Percentiles rank a stretch among this genome's conserved stretches.
Conservation (phyloP, 148 eudicot species). For the Rhododendron mucronatum region DNA sequence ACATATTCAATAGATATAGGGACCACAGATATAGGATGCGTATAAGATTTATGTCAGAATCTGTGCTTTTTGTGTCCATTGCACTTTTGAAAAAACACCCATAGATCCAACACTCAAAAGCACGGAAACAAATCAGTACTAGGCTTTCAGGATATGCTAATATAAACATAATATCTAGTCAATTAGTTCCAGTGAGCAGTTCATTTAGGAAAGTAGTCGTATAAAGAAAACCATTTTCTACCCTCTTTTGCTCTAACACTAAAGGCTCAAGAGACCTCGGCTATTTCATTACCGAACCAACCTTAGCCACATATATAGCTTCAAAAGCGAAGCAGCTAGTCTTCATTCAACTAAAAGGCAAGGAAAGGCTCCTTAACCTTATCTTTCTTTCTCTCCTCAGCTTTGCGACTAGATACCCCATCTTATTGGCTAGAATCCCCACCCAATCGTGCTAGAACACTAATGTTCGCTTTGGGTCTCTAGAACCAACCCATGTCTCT, state of each 20-base stretch:
- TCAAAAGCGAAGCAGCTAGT: not conserved
- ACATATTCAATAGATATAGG: not conserved
- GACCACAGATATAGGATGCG: not conserved
- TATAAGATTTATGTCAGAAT: not conserved
- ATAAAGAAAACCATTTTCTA: not conserved
- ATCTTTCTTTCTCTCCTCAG: too few species aligned
- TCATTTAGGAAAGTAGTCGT: not conserved
- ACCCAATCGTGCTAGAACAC: not conserved
- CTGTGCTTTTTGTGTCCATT: not conserved
- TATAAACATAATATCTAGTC: not conserved
- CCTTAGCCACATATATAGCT: not conserved
- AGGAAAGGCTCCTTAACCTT: not conserved
- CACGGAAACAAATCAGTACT: not conserved
- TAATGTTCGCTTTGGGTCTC: too few species aligned
- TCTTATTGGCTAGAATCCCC: not conserved
- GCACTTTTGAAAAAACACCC: not conserved
- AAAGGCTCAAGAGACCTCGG: not conserved
- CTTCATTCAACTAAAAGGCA: not conserved
- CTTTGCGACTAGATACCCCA: not conserved
- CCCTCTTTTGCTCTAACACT: not conserved
- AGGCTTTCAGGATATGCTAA: not conserved
- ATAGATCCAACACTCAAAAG: not conserved
- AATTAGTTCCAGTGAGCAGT: not conserved
- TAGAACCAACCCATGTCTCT: not conserved
- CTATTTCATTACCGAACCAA: not conserved